Evolutionary conservation across 2,329 filamentous ascomycete species (phyloP).

Genomic region (Nannizziopsis barbatae): DNA sequence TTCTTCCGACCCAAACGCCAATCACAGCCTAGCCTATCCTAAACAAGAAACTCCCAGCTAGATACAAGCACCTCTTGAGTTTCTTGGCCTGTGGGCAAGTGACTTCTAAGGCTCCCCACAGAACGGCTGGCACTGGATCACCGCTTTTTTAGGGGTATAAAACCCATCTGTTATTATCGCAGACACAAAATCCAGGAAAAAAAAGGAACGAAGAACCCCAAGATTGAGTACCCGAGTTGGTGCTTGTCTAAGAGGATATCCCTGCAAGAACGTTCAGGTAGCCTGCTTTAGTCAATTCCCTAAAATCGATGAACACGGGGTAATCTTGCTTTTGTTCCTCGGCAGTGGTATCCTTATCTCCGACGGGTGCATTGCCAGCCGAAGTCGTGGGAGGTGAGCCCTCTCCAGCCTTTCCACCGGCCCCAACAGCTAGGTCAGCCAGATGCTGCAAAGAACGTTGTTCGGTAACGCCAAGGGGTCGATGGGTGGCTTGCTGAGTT

Average conservation of each 20-base stretch:
- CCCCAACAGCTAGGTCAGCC: constrained; percentile 35
- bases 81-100: too few relatives aligned
- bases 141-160: too few relatives aligned
- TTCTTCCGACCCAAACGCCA: constrained; percentile 4
- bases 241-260: neutral
- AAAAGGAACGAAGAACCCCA: too few relatives aligned
- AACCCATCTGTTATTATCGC: too few relatives aligned
- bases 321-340: constrained; percentile 16
- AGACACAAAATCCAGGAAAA: neutral
- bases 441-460: constrained; percentile 36
- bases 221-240: too few relatives aligned
- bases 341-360: constrained; percentile 11
- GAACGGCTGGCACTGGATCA: too few relatives aligned
- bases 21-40: neutral
- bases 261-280: constrained; percentile 32
- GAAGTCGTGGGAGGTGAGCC: constrained; percentile 9
- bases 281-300: constrained; percentile 32
- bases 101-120: too few relatives aligned
- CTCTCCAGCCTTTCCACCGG: constrained; percentile 26
- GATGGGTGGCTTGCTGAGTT: constrained; percentile 19
- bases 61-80: too few relatives aligned
- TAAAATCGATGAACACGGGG: constrained; percentile 31
- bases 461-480: constrained; percentile 33
- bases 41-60: too few relatives aligned
- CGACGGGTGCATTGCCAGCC: constrained; percentile 5